Percentiles rank a stretch among this genome's conserved stretches.
phyloP scores from a whole-genome alignment of 345 rosid species.

The Trapa incisa region DNA sequence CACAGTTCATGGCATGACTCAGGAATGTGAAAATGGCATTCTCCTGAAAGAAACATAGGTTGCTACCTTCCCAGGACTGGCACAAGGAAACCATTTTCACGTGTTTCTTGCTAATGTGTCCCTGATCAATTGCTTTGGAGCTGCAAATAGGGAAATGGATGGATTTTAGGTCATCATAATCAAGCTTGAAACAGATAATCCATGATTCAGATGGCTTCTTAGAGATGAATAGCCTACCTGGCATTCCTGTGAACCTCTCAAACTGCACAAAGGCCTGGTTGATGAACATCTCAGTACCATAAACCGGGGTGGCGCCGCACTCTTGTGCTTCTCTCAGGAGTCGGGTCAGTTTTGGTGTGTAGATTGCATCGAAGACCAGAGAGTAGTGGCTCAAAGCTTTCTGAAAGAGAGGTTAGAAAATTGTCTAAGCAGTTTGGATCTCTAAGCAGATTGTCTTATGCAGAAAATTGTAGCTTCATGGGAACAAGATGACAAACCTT shows the following conservation, averaged over 20 bases:
- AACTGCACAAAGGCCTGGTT: conserved; percentile 47
- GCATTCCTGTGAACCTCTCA: conserved; percentile 50
- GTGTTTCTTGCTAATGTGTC: conserved; percentile 36
- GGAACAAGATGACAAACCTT: conserved; percentile 23
- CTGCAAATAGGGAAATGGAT: conserved; percentile 17
- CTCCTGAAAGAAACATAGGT: neutral
- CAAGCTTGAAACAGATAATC: neutral
- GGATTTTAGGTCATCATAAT: neutral
- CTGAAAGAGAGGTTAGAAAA: conserved; percentile 10
- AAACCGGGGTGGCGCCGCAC: conserved; percentile 34
- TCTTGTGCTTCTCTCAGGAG: conserved; percentile 47
- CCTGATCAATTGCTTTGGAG: conserved; percentile 38
- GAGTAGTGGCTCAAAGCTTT: conserved; percentile 42
- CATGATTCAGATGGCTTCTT: neutral
- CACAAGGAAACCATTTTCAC: neutral
- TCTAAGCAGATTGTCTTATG: neutral
- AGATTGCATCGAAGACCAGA: conserved; percentile 45
- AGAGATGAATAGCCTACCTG: conserved; percentile 25
- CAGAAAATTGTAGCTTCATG: neutral
- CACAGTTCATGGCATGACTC: conserved; percentile 11
- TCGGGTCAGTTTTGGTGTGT: conserved; percentile 48
- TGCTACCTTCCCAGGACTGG: neutral
- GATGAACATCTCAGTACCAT: conserved; percentile 46
- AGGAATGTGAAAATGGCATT: conserved; percentile 8
- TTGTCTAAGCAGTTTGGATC: neutral